Base-by-base conservation (phyloP, 129 eudicot species). In the Flaveria bidentis region DNA sequence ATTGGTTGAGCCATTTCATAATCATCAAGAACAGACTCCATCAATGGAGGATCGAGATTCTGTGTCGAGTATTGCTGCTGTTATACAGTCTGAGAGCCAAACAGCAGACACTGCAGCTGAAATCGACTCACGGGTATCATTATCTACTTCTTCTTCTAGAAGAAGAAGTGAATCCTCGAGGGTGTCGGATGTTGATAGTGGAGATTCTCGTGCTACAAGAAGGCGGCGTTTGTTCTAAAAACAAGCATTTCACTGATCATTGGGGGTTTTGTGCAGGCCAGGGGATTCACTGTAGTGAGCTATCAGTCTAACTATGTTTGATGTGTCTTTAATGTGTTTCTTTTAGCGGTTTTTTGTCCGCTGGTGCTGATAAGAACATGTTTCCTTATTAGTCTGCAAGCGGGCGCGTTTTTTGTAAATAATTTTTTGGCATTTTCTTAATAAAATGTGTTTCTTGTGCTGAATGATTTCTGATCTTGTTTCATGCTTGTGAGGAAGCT, bases 1-100 rank as follows among this genome's bases (percentile, higher is more conserved):
- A 10, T 49, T 69, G 47, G 86, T 82, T 18, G 88, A 80, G 72
- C 75, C 90, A 1, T 85, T 82, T 8, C 86, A 64, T 46, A 82
- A 82, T 33, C 83, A 82, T 81, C 87, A 77, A 71, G 90, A 90
- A 39, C 85, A 28, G 64, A 78, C 75, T 50, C 85, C 75, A 47
- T 78, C 86, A 22, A 82, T 78, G 78, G 98, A 90, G 76, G 96
- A 93, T 75, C 83, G 96, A 41, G 98, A 93, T 76, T 93, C 96
- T 14, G 84, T 93, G 61, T 93, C 95, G 9, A 93, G 98, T 81
- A 93, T 90, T 55, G 96, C 98, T 75, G 98, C 98, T 63, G 90
- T 86, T 61, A 90, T 90, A 78, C 98, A 88, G 52, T 89, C 96
- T 6, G 98, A 86, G 73, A 87, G 93, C 74, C 96, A 90, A 72